Evolutionary conservation across 2,329 filamentous ascomycete species (phyloP).

Genomic region (Fusarium sp.): DNA sequence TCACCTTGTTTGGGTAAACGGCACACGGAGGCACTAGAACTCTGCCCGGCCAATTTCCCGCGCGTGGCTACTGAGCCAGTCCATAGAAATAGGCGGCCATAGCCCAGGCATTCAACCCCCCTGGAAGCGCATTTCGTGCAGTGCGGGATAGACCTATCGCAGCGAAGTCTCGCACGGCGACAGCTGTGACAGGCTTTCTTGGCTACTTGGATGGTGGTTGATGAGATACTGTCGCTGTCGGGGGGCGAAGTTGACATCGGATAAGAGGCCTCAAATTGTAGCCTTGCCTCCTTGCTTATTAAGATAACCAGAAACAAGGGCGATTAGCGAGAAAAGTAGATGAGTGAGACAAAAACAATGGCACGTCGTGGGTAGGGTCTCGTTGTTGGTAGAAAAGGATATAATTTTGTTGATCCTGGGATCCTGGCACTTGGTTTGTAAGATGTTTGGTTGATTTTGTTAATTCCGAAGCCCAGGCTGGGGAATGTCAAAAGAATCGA

Average conservation of each 20-base stretch:
- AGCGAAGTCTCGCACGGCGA: constrained; percentile 62
- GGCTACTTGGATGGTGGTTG: constrained; percentile 25
- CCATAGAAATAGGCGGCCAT: constrained; percentile 65
- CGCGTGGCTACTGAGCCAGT: constrained; percentile 59
- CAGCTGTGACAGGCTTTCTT: constrained; percentile 63
- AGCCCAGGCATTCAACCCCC: constrained; percentile 64
- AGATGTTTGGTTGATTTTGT: constrained; percentile 39
- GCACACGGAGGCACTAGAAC: constrained; percentile 46
- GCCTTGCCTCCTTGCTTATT: constrained; percentile 30
- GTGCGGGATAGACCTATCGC: constrained; percentile 62
- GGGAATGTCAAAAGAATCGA: constrained; percentile 23
- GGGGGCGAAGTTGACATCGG: constrained; percentile 37
- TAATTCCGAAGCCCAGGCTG: neutral
- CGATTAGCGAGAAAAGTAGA: neutral
- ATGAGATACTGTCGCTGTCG: constrained; percentile 25
- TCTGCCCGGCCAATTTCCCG: constrained; percentile 55
- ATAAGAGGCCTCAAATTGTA: constrained; percentile 14
- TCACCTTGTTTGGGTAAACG: constrained; percentile 32
- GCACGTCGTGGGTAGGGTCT: constrained; percentile 2
- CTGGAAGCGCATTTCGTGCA: constrained; percentile 62
- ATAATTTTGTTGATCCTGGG: constrained; percentile 24
- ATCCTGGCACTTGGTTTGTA: constrained; percentile 35
- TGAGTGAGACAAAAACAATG: neutral
- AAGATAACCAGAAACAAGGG: constrained; percentile 17
- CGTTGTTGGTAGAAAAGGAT: constrained; percentile 11